Base-by-base conservation (phyloP, 768 basidiomycete genomes). In the Sporobolomyces pararoseus region DNA sequence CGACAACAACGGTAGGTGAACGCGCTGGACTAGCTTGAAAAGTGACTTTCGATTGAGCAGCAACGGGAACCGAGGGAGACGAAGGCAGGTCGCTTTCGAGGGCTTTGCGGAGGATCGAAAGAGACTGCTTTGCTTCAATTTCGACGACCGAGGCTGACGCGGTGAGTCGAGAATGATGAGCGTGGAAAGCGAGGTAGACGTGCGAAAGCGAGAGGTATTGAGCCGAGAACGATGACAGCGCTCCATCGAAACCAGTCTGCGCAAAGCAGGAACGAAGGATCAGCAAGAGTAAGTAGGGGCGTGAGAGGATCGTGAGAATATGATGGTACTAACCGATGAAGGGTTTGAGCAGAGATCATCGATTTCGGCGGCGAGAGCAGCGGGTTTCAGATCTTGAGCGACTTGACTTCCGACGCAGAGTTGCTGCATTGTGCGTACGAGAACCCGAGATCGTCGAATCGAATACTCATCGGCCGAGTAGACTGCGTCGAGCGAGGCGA, bases 151-250 rank as follows among this genome's bases (percentile, higher is more conserved):
- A 75, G 0, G 78, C 65, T 63, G 80, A 82, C 10, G 52, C 64
- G 76, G 85, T 83, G 29, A 83, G 79, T 1, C 79, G 68, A 63
- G 84, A 81, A 19, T 85, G 84, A 78, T 92, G 89, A 0, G 85
- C 83, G 75, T 89, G 86, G 25, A 93, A 80, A 0, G 87, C 86
- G 52, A 85, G 80, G 86, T 87, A 89, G 31, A 93, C 81, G 75
- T 88, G 85, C 0, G 83, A 70, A 47, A 67, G 39, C 32, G 68
- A 57, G 35, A 81, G 82, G 74, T 87, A 86, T 75, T 88, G 85
- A 1, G 71, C 29, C 13, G 63, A 53, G 63, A 80, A 79, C 4
- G 58, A 66, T 0, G 68, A 68, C 2, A 83, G 76, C 2, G 61
- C 55, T 0, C 49, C 51, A 65, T 83, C 82, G 4, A 75, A 62